Evolutionary conservation across 768 basidiomycete genomes (phyloP).

Genomic region (Tephrocybe sp.): DNA sequence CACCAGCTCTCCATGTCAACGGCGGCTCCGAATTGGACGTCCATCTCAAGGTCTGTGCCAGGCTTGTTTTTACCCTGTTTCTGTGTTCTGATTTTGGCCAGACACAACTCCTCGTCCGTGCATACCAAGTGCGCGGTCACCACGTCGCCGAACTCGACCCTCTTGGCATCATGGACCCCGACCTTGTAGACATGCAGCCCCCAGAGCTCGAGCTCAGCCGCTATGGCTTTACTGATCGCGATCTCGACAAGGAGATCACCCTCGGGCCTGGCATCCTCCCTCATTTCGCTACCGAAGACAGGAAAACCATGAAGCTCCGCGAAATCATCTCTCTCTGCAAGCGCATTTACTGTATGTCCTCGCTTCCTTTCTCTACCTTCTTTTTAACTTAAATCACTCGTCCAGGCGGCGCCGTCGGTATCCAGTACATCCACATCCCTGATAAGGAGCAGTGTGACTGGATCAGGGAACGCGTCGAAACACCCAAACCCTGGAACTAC

Average conservation of each 20-base stretch:
- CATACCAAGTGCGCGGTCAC: constrained; percentile 98
- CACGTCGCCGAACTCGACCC: constrained; percentile 96
- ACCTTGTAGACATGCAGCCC: constrained; percentile 75
- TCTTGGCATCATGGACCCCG: constrained; percentile 88
- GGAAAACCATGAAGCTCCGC: constrained; percentile 82
- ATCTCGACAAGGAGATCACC: constrained; percentile 91
- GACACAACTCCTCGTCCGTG: constrained; percentile 97
- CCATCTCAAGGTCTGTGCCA: constrained; percentile 72
- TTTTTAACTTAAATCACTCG: constrained; percentile 4
- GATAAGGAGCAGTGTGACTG: constrained; percentile 99
- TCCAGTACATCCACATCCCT: constrained; percentile 94
- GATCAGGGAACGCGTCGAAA: constrained; percentile 95
- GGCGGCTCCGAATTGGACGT: constrained; percentile 84
- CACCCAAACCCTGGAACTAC: constrained; percentile 97
- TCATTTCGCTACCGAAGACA: constrained; percentile 86
- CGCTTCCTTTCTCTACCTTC: not conserved
- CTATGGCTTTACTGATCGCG: constrained; percentile 93
- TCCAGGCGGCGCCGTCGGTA: constrained; percentile 81
- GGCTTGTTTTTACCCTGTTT: constrained; percentile 6
- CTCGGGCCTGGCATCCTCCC: constrained; percentile 96
- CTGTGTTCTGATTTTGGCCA: constrained; percentile 26
- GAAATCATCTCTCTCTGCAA: constrained; percentile 91
- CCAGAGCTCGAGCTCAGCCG: constrained; percentile 92
- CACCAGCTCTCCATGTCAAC: constrained; percentile 68
- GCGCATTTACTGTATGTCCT: constrained; percentile 86